Evolutionary conservation across 306 rosid species (phyloP).

Genomic region (Purshia tridentata): DNA sequence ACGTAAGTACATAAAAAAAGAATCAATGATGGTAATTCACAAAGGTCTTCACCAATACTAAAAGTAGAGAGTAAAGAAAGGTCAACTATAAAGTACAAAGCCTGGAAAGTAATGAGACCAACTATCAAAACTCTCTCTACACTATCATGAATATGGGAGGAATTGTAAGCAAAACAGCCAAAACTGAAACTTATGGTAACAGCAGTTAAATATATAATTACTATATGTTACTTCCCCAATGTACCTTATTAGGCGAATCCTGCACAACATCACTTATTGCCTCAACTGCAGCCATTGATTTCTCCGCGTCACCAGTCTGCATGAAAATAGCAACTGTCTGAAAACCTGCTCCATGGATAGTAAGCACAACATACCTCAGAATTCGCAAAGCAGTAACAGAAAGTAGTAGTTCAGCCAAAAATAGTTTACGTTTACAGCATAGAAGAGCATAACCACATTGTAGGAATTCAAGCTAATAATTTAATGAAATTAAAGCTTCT

Average conservation of each 20-base stretch:
- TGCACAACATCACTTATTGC: conserved; percentile 64
- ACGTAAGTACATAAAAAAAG: background rate
- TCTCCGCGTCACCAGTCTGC: conserved; percentile 89
- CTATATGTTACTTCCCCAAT: conserved; percentile 22
- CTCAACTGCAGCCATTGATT: conserved; percentile 52
- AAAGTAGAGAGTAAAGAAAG: background rate
- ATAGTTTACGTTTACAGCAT: conserved; percentile 21
- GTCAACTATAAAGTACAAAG: background rate
- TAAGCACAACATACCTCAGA: conserved; percentile 93
- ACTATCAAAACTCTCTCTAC: background rate
- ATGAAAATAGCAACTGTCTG: conserved; percentile 99
- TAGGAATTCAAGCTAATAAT: conserved; percentile 9
- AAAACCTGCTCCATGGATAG: conserved; percentile 98
- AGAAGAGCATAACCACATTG: conserved; percentile 22
- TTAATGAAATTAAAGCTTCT: background rate
- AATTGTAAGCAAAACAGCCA: background rate
- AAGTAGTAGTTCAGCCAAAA: conserved; percentile 38
- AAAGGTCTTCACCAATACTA: background rate
- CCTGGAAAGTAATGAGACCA: background rate
- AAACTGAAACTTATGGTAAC: background rate
- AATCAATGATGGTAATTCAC: background rate
- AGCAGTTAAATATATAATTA: conserved; percentile 1
- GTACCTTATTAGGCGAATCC: conserved; percentile 88
- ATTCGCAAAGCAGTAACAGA: conserved; percentile 45
- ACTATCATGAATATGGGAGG: background rate